Conservation (phyloP, 2,329 filamentous ascomycete species). For the Hymenoscyphus repandus region DNA sequence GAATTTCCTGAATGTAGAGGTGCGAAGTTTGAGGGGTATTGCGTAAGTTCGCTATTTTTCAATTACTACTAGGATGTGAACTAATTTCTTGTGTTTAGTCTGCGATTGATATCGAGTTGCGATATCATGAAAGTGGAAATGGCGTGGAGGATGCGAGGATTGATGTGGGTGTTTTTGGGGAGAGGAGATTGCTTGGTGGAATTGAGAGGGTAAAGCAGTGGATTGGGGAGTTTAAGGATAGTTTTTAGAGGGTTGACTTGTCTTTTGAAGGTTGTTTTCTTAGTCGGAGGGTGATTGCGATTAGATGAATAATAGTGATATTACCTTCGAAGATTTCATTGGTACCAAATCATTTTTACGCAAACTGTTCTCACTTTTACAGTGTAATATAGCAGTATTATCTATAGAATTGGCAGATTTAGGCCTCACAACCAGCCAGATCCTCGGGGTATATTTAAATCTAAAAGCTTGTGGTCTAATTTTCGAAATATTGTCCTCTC, state of each 20-base stretch:
- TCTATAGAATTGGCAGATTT: too few species aligned
- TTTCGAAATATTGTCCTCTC: too few species aligned
- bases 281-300: too few species aligned
- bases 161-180: constrained; percentile 30
- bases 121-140: constrained; percentile 14
- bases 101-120: constrained; percentile 29
- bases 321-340: too few species aligned
- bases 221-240: constrained; percentile 16
- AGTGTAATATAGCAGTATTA: too few species aligned
- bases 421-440: too few species aligned
- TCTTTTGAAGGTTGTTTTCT: too few species aligned
- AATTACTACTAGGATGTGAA: not conserved
- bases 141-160: constrained; percentile 3
- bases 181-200: constrained; percentile 18
- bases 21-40: constrained; percentile 16
- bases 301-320: too few species aligned
- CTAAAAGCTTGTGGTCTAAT: too few species aligned
- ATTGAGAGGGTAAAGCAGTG: constrained; percentile 7
- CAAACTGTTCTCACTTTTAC: too few species aligned
- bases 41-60: constrained; percentile 16
- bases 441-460: too few species aligned
- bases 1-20: not conserved
- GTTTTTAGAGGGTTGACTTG: constrained; percentile 16
- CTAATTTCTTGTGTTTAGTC: constrained; percentile 18
- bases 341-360: too few species aligned